These are phyloP conservation scores for Hericium rajendrae DNA, from an alignment of 768 basidiomycete genomes.

Conservation along the genomic window DNA sequence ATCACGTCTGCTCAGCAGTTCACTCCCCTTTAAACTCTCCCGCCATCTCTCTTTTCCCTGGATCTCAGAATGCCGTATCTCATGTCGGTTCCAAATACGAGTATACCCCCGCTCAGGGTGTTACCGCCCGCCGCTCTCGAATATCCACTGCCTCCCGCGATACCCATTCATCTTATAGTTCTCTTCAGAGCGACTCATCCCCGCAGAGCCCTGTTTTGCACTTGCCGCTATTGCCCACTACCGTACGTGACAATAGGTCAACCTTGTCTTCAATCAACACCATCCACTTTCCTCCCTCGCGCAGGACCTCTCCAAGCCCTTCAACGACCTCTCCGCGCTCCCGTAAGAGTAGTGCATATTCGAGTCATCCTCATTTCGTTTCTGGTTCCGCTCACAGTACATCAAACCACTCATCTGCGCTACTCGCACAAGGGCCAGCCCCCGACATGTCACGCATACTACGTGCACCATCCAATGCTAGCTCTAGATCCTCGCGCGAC, in stretches of 20 bases:
- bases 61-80: neutral
- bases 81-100: neutral
- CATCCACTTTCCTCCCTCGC: neutral
- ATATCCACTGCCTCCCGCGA: neutral
- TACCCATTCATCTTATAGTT: neutral
- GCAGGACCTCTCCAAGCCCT: neutral
- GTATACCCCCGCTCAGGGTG: no score
- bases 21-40: slow-evolving; percentile 32
- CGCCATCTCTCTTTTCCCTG: slow-evolving; percentile 35
- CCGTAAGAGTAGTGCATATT: neutral
- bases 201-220: neutral
- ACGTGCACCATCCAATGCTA: no score
- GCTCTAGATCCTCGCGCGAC: no score
- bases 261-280: neutral
- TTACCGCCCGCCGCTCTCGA: neutral
- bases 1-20: slow-evolving; percentile 59
- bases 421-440: no score
- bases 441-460: no score
- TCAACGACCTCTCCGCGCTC: neutral
- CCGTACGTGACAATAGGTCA: neutral
- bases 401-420: no score
- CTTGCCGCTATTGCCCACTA: neutral
- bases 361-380: neutral
- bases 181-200: neutral
- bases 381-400: no score